These are phyloP conservation scores for Actinomucor elegans DNA, from an alignment of 371 early-diverging fungal genomes.

Conservation along the genomic window DNA sequence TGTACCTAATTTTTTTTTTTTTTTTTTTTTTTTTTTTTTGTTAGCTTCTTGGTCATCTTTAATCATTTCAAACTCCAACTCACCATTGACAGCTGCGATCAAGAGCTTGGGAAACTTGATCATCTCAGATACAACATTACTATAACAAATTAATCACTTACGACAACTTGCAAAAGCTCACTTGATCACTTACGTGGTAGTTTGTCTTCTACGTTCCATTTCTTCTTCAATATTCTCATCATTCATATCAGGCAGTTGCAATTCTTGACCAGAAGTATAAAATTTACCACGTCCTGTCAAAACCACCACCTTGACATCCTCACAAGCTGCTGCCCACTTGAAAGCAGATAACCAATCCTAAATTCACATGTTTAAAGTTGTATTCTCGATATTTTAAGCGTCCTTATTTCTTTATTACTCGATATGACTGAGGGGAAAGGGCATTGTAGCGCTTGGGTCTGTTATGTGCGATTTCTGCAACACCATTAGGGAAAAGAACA, in stretches of 20 bases:
- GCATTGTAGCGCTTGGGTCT: conserved; percentile 69
- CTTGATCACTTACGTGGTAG: conserved; percentile 23
- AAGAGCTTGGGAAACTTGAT: conserved; percentile 71
- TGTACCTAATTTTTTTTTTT: too few relatives aligned
- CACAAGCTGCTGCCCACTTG: conserved; percentile 49
- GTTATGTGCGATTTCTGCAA: conserved; percentile 68
- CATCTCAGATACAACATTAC: conserved; percentile 53
- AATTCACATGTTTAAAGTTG: too few relatives aligned
- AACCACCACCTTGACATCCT: conserved; percentile 58
- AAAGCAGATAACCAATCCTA: conserved; percentile 66
- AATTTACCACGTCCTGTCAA: conserved; percentile 71
- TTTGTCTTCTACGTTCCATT: conserved; percentile 19
- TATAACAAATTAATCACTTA: not conserved
- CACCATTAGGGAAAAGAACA: conserved; percentile 53
- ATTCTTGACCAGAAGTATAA: conserved; percentile 69
- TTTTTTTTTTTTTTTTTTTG: too few relatives aligned
- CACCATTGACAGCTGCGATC: conserved; percentile 75
- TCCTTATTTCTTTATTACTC: conserved; percentile 21
- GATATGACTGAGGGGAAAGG: conserved; percentile 60
- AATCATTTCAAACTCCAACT: too few relatives aligned
- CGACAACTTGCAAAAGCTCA: not conserved
- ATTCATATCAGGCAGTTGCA: conserved; percentile 35
- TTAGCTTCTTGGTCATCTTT: too few relatives aligned
- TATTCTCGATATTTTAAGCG: too few relatives aligned
- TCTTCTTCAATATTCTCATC: conserved; percentile 33